Evolutionary conservation across 805 yeast species (phyloP).

Genomic region (Ogataea salicorniae): DNA sequence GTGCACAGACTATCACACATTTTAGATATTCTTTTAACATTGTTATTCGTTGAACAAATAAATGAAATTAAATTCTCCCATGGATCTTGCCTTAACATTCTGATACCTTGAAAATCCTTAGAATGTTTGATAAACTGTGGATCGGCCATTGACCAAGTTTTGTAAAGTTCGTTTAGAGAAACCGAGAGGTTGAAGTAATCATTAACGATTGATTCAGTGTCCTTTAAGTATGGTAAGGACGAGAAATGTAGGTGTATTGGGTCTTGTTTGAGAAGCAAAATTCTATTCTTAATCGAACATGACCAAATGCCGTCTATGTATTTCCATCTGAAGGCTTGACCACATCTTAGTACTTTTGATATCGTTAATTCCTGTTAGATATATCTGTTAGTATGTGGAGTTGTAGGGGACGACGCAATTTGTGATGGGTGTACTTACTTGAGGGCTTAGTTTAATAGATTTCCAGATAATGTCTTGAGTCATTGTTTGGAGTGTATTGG

Average conservation of each 20-base stretch:
- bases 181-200: constrained; percentile 72
- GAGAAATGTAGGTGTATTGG: constrained; percentile 46
- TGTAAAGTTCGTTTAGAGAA: constrained; percentile 47
- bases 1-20: constrained; percentile 81
- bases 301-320: constrained; percentile 60
- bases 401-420: background rate
- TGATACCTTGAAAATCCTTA: constrained; percentile 54
- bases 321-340: constrained; percentile 83
- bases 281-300: constrained; percentile 52
- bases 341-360: constrained; percentile 68
- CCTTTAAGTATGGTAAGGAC: constrained; percentile 32
- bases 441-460: constrained; percentile 19
- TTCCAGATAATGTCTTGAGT: constrained; percentile 27
- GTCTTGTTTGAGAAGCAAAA: constrained; percentile 63
- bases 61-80: constrained; percentile 93
- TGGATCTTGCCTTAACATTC: constrained; percentile 90
- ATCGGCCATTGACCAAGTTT: constrained; percentile 59
- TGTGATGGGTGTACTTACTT: constrained; percentile 10
- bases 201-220: constrained; percentile 38
- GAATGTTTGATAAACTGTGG: constrained; percentile 36
- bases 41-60: constrained; percentile 94
- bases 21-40: constrained; percentile 85
- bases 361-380: constrained; percentile 46
- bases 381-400: background rate
- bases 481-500: constrained; percentile 4